These are phyloP conservation scores for Dactylis glomerata DNA, from an alignment of 176 grass and related monocot genomes.

Conservation along the genomic window DNA sequence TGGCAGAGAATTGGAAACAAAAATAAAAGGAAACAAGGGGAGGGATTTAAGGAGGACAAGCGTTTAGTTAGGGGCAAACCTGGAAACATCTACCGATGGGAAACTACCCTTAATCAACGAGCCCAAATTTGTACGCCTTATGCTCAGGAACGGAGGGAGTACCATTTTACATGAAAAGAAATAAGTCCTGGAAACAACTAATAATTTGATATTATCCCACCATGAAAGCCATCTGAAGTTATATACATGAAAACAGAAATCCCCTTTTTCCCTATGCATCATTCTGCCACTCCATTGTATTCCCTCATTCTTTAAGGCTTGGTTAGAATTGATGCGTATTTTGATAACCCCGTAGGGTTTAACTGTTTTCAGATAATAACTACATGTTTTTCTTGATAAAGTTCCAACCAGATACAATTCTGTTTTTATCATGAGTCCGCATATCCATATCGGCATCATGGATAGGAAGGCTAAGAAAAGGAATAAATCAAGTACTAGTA, in stretches of 20 bases:
- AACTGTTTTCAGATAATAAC: neutral
- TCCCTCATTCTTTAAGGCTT: neutral
- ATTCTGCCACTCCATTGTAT: neutral
- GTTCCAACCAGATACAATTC: neutral
- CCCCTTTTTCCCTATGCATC: neutral
- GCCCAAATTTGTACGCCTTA: no score
- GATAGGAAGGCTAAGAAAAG: constrained; percentile 10
- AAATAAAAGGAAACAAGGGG: no score
- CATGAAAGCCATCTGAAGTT: constrained; percentile 10
- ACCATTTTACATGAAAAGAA: constrained; percentile 10
- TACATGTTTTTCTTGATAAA: neutral
- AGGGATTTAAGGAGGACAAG: no score
- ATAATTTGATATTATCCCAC: constrained; percentile 6
- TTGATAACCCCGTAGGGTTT: neutral
- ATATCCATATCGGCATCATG: neutral
- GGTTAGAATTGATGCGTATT: neutral
- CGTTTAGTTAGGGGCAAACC: no score
- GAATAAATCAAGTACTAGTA: neutral
- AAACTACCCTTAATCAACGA: no score
- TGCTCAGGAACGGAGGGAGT: no score
- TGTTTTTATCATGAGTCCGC: neutral
- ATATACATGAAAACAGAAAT: neutral
- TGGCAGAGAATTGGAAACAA: no score
- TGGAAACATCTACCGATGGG: no score
- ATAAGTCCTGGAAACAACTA: neutral